These are phyloP conservation scores for Zygosaccharomyces pseudorouxii DNA, from an alignment of 805 yeast species.

Conservation along the genomic window DNA sequence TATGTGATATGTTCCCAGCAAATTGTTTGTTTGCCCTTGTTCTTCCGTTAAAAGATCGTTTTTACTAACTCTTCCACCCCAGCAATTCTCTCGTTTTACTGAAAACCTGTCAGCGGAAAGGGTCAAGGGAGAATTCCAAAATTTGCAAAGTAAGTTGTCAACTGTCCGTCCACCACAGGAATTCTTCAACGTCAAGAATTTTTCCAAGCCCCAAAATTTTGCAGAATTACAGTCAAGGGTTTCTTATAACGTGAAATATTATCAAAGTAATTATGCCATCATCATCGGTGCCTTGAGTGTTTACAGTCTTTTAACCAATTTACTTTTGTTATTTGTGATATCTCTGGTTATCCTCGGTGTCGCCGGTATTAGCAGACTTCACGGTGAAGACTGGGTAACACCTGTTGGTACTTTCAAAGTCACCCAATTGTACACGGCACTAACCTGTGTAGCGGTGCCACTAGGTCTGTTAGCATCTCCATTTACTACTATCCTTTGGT, in stretches of 20 bases:
- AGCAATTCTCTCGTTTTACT: constrained; percentile 32
- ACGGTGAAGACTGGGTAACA: constrained; percentile 77
- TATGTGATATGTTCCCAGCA: constrained; percentile 4
- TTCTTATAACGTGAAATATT: constrained; percentile 78
- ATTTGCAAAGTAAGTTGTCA: constrained; percentile 60
- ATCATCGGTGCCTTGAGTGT: constrained; percentile 68
- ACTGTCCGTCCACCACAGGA: constrained; percentile 86
- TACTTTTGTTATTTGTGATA: constrained; percentile 77
- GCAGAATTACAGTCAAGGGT: constrained; percentile 88
- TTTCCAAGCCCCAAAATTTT: constrained; percentile 86
- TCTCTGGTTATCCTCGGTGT: constrained; percentile 68
- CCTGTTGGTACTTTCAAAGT: constrained; percentile 69
- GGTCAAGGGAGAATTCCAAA: constrained; percentile 42
- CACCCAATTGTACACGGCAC: constrained; percentile 78
- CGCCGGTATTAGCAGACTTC: constrained; percentile 69
- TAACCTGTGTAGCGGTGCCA: constrained; percentile 72
- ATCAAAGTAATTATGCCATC: constrained; percentile 77
- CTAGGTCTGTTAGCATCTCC: constrained; percentile 87
- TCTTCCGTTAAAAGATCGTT: background rate
- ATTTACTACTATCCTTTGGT: constrained; percentile 84
- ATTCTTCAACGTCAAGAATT: constrained; percentile 83
- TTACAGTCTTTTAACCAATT: constrained; percentile 84
- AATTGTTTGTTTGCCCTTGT: background rate
- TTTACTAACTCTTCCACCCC: background rate
- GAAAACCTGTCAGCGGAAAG: constrained; percentile 32